Conservation (phyloP, 2,329 filamentous ascomycete species). For the Colletotrichum chlorophyti region DNA sequence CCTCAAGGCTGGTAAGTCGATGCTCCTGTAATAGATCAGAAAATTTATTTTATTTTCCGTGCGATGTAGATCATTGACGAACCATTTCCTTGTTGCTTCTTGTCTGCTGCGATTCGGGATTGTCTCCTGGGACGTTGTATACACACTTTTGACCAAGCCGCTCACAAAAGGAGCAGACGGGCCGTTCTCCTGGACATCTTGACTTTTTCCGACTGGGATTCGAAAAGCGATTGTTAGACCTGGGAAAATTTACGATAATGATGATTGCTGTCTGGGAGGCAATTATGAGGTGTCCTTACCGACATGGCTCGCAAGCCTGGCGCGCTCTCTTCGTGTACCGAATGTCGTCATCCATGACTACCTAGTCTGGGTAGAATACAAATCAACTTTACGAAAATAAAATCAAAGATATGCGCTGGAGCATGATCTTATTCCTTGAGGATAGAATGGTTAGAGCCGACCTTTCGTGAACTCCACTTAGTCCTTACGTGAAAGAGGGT, state of each 20-base stretch:
- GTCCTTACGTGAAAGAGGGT: no score
- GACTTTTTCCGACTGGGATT: slow-evolving; percentile 3
- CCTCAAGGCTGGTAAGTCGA: slow-evolving; percentile 5
- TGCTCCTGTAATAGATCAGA: neutral
- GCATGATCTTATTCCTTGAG: no score
- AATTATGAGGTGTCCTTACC: neutral
- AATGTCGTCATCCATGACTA: slow-evolving; percentile 18
- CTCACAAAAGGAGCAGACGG: slow-evolving; percentile 7
- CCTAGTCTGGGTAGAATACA: no score
- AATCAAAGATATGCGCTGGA: neutral
- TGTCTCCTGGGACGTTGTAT: neutral
- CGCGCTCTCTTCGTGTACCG: slow-evolving; percentile 19
- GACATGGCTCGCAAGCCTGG: slow-evolving; percentile 17
- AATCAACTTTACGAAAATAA: no score
- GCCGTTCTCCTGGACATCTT: slow-evolving; percentile 7
- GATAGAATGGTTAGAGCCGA: no score
- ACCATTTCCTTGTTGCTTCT: neutral
- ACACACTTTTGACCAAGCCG: slow-evolving; percentile 6
- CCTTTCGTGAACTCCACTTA: no score
- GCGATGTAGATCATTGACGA: neutral
- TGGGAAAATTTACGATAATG: no score
- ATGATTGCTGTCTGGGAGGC: neutral
- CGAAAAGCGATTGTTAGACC: neutral
- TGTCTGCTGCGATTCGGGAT: neutral
- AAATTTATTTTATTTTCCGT: neutral